Evolutionary conservation across 2,329 filamentous ascomycete genomes (phyloP), one percentile per base, ranked within the genome.

Genomic region (Fusarium cicatricum): DNA sequence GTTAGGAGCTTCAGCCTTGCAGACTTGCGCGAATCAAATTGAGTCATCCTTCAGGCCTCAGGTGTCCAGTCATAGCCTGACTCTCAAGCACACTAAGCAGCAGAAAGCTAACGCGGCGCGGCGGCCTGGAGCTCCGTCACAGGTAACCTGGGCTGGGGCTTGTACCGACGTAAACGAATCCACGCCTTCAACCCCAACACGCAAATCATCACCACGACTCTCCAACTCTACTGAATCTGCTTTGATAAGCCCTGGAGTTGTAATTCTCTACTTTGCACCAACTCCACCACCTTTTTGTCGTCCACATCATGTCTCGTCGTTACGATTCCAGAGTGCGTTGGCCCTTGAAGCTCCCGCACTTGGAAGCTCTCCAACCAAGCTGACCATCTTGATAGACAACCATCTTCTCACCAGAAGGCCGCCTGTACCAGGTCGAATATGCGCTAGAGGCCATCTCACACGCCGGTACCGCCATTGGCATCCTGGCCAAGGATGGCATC

Each of bases 371-470:
- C 45, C 55, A 51, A 59, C 61, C 61, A 52, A 58, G 55, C 67
- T 69, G 53, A 70, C 62, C 54, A 51, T 57, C 38, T 32, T 37
- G n/a, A 55, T 70, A 97, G 93, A 99, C 95, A 70, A 99, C 95
- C 75, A 99, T 99, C 85, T 99, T 99, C 88, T 99, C 95, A 58
- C 95, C 95, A 57, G 95, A 99, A 82, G 95, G 95, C 64, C 93
- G 95, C 73, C 86, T 99, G 59, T 99, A 99, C 79, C 95, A 99
- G 80, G 95, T 99, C 71, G 95, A 99, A 86, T 99, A 99, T 84
- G 96, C 95, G 21, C 87, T 99, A 46, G 95, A 99, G 78, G 95
- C 95, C 74, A 99, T 99, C 74, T 99, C 95, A 66, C 95, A 99
- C 72, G 95, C 95, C 67, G 95, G 95, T 69, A 99, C 95, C 43